Base-by-base conservation (phyloP, 202 grass and related monocot genomes). In the Hordeum pubiflorum region DNA sequence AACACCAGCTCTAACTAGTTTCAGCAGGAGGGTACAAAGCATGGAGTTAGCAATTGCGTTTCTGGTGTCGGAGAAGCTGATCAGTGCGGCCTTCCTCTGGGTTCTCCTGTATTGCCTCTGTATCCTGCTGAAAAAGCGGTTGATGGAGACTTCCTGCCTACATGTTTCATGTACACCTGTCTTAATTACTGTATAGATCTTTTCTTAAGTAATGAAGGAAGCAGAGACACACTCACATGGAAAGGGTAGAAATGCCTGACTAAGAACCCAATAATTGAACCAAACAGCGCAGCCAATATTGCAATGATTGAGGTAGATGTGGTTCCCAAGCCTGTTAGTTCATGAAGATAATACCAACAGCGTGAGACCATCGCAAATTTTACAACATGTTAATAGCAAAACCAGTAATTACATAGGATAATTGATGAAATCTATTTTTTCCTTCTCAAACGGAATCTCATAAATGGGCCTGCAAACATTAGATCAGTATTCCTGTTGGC, bases 141-240 rank as follows among this genome's bases (percentile, higher is more conserved):
- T 89, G 89, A 82, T 82, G 82, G 78, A 83, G 87, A 86, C 31
- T 86, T 81, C 92, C 89, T 91, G 92, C 83, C 89, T 94, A 94
- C 66, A 94, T 80, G 81, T 77, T 86, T 82, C 11, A 82, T 65
- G 62, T 79, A 54, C 69, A 84, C 74, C 74, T 44, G 38, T 40
- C 32, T 83, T 88, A 81, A 59, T 46, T 5, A 62, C 58, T 55
- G 62, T 54, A 89, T 75, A 15, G 4, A 85, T 64, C 41, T 61
- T 31, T 43, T 84, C 21, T 62, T n/a, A 33, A 66, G 10, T 40
- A 76, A 82, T 10, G 59, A 33, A 26, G 26, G 65, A 77, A 81
- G 70, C 11, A 80, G 78, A 84, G 46, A 62, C 64, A 63, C 75
- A 89, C 89, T 91, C 69, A 94, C 92, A 82, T 85, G 76, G 33